These are phyloP conservation scores for Hemerocallis citrina DNA, from an alignment of 106 monocot genomes.

Conservation along the genomic window DNA sequence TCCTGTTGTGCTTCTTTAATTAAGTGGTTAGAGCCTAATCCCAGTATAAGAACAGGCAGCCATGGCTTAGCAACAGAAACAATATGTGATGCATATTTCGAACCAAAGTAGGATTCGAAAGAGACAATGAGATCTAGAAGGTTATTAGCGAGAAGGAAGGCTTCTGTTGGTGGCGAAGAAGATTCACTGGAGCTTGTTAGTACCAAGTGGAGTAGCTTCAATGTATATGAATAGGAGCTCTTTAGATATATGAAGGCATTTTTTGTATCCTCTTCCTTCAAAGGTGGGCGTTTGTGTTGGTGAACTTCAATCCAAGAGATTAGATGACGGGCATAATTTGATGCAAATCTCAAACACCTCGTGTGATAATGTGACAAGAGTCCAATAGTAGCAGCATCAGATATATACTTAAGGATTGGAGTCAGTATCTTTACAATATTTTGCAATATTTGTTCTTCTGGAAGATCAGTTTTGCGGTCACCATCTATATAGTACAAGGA, in stretches of 20 bases:
- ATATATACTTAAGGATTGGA: conserved; percentile 52
- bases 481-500: conserved; percentile 24
- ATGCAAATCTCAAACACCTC: conserved; percentile 52
- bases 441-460: conserved; percentile 16
- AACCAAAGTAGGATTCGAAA: conserved; percentile 43
- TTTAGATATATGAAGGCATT: conserved; percentile 25
- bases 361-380: conserved; percentile 18
- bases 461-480: conserved; percentile 12
- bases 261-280: conserved; percentile 33
- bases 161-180: conserved; percentile 29
- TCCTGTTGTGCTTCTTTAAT: conserved; percentile 9
- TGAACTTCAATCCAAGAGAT: conserved; percentile 19
- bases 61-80: conserved; percentile 52
- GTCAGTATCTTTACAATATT: conserved; percentile 38
- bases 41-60: conserved; percentile 74
- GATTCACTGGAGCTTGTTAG: conserved; percentile 30
- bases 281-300: conserved; percentile 10
- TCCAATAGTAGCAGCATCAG: conserved; percentile 41
- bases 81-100: conserved; percentile 29
- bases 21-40: conserved; percentile 44
- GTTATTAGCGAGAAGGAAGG: conserved; percentile 51
- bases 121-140: conserved; percentile 61
- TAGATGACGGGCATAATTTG: conserved; percentile 27
- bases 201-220: conserved; percentile 67
- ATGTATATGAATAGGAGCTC: conserved; percentile 67